phyloP scores from a whole-genome alignment of 1,139 yeast species.

The Lodderomyces metapsilosis region DNA sequence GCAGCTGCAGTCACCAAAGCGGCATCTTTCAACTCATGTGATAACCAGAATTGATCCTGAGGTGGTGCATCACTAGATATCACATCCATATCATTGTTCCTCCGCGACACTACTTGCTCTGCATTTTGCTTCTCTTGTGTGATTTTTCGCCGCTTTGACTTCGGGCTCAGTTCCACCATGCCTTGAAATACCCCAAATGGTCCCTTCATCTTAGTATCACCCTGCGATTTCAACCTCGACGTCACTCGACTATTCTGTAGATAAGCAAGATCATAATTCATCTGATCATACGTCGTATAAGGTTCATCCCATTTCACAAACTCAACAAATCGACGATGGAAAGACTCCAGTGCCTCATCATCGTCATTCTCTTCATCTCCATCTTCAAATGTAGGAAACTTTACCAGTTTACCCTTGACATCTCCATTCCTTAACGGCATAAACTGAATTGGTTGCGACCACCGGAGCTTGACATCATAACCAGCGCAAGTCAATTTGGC shows the following conservation, averaged over 20 bases:
- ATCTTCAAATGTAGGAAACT: slow-evolving; percentile 19
- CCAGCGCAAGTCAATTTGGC: slow-evolving; percentile 72
- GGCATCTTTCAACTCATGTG: slow-evolving; percentile 68
- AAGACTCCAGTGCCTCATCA: slow-evolving; percentile 39
- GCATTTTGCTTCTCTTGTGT: background rate
- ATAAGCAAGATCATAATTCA: slow-evolving; percentile 68
- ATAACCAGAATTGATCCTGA: slow-evolving; percentile 56
- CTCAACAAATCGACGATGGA: slow-evolving; percentile 71
- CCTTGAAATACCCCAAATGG: slow-evolving; percentile 77
- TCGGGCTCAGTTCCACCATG: background rate
- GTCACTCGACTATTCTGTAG: slow-evolving; percentile 52
- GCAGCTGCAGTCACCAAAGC: slow-evolving; percentile 75
- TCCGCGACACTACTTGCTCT: background rate
- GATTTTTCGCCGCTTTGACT: slow-evolving; percentile 9
- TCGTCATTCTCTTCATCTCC: slow-evolving; percentile 22
- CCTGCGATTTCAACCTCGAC: slow-evolving; percentile 32
- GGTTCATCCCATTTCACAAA: slow-evolving; percentile 66
- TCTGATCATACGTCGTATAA: slow-evolving; percentile 74
- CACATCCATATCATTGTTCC: slow-evolving; percentile 4
- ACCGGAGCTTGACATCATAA: slow-evolving; percentile 73
- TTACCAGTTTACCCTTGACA: slow-evolving; percentile 26
- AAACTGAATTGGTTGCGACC: slow-evolving; percentile 63
- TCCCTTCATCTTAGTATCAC: slow-evolving; percentile 61
- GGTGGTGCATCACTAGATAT: slow-evolving; percentile 14
- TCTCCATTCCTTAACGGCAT: slow-evolving; percentile 28